A percentile compares a stretch with the other conserved stretches of the same genome.
These are phyloP conservation scores for Erythrophleum ivorense DNA, from an alignment of 331 rosid species.

Conservation along the genomic window DNA sequence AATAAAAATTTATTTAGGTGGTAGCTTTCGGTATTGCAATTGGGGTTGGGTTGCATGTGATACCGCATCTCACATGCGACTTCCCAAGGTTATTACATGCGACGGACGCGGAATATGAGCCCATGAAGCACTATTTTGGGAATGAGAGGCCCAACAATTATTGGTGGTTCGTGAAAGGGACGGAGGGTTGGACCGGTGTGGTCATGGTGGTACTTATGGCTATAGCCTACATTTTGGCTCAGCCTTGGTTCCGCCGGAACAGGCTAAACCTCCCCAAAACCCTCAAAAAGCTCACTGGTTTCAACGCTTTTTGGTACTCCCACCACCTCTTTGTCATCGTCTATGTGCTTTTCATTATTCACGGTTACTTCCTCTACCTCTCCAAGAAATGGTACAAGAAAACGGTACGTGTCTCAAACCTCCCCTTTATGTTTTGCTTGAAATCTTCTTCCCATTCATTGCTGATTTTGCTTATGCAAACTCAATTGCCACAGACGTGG, in stretches of 20 bases:
- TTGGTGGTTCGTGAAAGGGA: constrained; percentile 98
- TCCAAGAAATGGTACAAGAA: constrained; percentile 85
- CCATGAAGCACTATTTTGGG: constrained; percentile 69
- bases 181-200: constrained; percentile 86
- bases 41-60: constrained; percentile 73
- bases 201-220: constrained; percentile 82
- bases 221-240: constrained; percentile 77
- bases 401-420: constrained; percentile 56
- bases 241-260: constrained; percentile 81
- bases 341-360: constrained; percentile 74
- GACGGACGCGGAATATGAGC: constrained; percentile 57
- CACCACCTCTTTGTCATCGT: constrained; percentile 87
- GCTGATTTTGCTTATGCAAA: constrained; percentile 9
- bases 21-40: constrained; percentile 75
- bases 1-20: constrained; percentile 45
- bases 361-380: constrained; percentile 80
- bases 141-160: constrained; percentile 60
- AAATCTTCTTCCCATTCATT: constrained; percentile 5
- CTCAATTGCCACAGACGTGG: constrained; percentile 68
- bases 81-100: constrained; percentile 79
- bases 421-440: neutral
- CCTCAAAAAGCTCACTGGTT: constrained; percentile 76
- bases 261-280: constrained; percentile 67
- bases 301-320: constrained; percentile 96
- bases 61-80: constrained; percentile 80